Percentiles rank a stretch among this genome's conserved stretches.
These are phyloP conservation scores for sunflower (Helianthus annuus) DNA, from an alignment of 129 eudicot species.

Conservation along the genomic window DNA sequence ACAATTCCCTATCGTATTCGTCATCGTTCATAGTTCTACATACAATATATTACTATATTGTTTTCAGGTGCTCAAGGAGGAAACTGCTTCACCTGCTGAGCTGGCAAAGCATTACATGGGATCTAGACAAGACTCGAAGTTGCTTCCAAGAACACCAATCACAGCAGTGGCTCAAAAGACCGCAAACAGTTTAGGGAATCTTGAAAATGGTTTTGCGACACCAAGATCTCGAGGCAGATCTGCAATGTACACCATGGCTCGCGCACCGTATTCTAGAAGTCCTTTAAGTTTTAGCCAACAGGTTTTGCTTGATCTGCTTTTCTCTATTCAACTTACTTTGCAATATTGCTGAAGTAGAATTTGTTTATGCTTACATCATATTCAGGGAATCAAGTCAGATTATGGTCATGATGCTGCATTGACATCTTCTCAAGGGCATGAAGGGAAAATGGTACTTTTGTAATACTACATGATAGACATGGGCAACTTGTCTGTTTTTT, in stretches of 20 bases:
- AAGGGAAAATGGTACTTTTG: slow-evolving; percentile 46
- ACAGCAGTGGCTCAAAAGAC: slow-evolving; percentile 45
- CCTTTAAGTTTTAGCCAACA: slow-evolving; percentile 37
- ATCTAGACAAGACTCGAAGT: slow-evolving; percentile 43
- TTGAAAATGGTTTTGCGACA: slow-evolving; percentile 59
- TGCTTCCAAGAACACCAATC: slow-evolving; percentile 45
- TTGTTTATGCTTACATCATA: slow-evolving; percentile 1
- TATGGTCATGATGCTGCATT: slow-evolving; percentile 40
- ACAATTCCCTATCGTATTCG: neutral
- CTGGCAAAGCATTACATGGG: slow-evolving; percentile 96
- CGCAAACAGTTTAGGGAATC: slow-evolving; percentile 30
- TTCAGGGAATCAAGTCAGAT: slow-evolving; percentile 42
- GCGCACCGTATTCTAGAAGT: slow-evolving; percentile 68
- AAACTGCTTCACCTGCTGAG: slow-evolving; percentile 75
- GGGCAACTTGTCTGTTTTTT: neutral
- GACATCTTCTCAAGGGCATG: slow-evolving; percentile 43
- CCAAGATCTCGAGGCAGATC: slow-evolving; percentile 94
- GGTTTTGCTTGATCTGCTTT: slow-evolving; percentile 44
- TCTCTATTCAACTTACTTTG: slow-evolving; percentile 7
- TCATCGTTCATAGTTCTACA: neutral
- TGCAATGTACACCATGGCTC: slow-evolving; percentile 91
- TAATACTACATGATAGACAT: neutral
- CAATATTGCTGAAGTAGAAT: slow-evolving; percentile 21
- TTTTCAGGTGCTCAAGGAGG: slow-evolving; percentile 60
- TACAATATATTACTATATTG: slow-evolving; percentile 5